These are phyloP conservation scores for Verbascum thapsus DNA, from an alignment of 257 asterid genomes.

Conservation along the genomic window DNA sequence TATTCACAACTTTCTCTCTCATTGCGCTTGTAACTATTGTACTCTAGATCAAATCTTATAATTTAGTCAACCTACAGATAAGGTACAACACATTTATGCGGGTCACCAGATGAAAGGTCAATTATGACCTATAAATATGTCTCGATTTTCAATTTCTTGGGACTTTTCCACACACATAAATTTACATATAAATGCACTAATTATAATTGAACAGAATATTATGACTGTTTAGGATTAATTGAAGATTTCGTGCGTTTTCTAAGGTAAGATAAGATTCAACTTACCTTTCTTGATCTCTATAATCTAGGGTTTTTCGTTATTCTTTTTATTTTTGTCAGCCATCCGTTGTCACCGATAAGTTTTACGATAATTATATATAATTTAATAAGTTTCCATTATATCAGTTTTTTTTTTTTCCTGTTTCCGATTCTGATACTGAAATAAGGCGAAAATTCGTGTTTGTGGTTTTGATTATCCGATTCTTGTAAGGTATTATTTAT, in stretches of 20 bases:
- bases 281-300: not conserved
- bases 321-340: not conserved
- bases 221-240: too few species aligned
- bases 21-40: slow-evolving; percentile 14
- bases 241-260: too few species aligned
- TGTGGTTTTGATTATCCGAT: not conserved
- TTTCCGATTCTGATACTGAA: not conserved
- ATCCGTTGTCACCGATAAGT: too few species aligned
- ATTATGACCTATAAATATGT: slow-evolving; percentile 16
- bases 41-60: not conserved
- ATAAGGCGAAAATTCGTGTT: slow-evolving; percentile 3
- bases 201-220: not conserved
- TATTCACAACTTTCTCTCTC: not conserved
- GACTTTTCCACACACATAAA: not conserved
- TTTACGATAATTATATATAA: not conserved
- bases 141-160: slow-evolving; percentile 5
- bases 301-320: not conserved
- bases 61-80: not conserved
- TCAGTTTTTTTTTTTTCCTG: not conserved
- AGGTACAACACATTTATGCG: slow-evolving; percentile 25
- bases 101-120: not conserved
- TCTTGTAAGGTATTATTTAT: not conserved
- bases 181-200: not conserved
- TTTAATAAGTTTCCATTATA: not conserved
- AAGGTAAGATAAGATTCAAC: slow-evolving; percentile 12